Conservation (phyloP, 306 rosid species). For the Medicago truncatula region MtrunA17r5.0-ANR NC_053044.1:55444001-55444500, state of each 20-base stretch:
- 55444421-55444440: constrained; percentile 29
- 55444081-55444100: constrained; percentile 54
- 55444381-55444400: constrained; percentile 34
- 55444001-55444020: constrained; percentile 32
- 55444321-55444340: neutral
- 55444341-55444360: constrained; percentile 41
- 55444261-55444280: neutral
- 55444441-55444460: neutral
- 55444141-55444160: constrained; percentile 48
- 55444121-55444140: constrained; percentile 81
- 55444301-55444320: neutral
- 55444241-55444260: constrained; percentile 53
- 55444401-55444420: constrained; percentile 1
- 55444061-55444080: constrained; percentile 55
- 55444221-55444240: constrained; percentile 37
- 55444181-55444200: constrained; percentile 82
- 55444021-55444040: constrained; percentile 49
- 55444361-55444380: constrained; percentile 67
- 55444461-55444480: constrained; percentile 37
- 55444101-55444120: constrained; percentile 84
- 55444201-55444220: constrained; percentile 42
- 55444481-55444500: constrained; percentile 12
- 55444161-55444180: constrained; percentile 69
- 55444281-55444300: constrained; percentile 41
- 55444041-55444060: constrained; percentile 79